These are phyloP conservation scores for Ramichloridium luteum DNA, from an alignment of 2,329 filamentous ascomycete species.

Conservation along the genomic window DNA sequence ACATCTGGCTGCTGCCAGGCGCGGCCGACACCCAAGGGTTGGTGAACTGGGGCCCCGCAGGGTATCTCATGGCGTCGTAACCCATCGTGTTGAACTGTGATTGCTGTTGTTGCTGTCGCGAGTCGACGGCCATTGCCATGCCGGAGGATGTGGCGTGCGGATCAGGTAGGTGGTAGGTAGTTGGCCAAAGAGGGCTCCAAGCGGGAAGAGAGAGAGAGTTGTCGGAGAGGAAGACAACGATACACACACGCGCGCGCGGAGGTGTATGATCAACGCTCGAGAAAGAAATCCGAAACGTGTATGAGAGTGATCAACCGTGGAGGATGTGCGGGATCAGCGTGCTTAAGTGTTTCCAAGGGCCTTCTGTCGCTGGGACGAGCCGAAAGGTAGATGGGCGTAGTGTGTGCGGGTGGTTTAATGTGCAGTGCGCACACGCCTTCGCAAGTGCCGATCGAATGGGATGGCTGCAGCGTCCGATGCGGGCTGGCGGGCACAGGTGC, in stretches of 20 bases:
- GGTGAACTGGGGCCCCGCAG: constrained; percentile 61
- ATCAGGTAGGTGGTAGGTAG: no score
- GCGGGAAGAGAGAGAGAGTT: constrained; percentile 12
- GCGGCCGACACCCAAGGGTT: constrained; percentile 68
- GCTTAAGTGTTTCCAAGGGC: constrained; percentile 28
- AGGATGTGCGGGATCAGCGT: constrained; percentile 39
- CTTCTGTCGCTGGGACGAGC: constrained; percentile 18
- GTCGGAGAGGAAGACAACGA: constrained; percentile 8
- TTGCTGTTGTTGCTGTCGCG: constrained; percentile 59
- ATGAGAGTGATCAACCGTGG: constrained; percentile 33
- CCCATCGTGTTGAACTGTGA: constrained; percentile 63
- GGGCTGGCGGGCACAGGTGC: constrained; percentile 15
- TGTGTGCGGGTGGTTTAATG: constrained; percentile 1
- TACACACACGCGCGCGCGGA: constrained; percentile 8
- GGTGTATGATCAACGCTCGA: constrained; percentile 18
- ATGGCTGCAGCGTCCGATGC: constrained; percentile 10
- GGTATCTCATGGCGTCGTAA: constrained; percentile 70
- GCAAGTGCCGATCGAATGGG: constrained; percentile 14
- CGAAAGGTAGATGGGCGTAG: constrained; percentile 10
- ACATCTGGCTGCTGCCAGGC: constrained; percentile 47
- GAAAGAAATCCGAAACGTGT: constrained; percentile 31
- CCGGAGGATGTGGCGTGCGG: constrained; percentile 13
- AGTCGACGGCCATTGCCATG: constrained; percentile 95
- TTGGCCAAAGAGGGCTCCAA: no score
- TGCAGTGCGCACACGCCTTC: constrained; percentile 5